phyloP scores from a whole-genome alignment of 2,329 filamentous ascomycete genomes.

The Elsinoe ampelina region DNA sequence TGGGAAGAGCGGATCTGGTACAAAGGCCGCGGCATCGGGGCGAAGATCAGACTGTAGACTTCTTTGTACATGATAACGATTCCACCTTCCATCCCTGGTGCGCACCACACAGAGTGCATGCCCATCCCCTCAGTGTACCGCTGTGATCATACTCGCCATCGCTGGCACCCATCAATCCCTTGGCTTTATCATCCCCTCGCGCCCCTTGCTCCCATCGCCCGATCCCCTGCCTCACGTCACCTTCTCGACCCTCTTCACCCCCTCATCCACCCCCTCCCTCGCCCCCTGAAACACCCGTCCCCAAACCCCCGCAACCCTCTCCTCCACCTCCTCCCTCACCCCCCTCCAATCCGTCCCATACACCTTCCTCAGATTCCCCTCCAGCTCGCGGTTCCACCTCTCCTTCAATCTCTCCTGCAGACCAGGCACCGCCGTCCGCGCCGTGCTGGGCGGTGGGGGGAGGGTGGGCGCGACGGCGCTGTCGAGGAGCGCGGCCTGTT shows the following conservation, averaged over 20 bases:
- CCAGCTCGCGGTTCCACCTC: slow-evolving; percentile 40
- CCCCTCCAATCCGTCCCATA: slow-evolving; percentile 39
- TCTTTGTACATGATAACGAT: not conserved
- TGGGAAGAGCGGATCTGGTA: slow-evolving; percentile 64
- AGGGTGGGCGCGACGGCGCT: slow-evolving; percentile 37
- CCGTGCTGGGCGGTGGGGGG: slow-evolving; percentile 29
- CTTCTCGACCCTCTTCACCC: not conserved
- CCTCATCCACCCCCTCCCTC: slow-evolving; percentile 11
- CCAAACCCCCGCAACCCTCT: slow-evolving; percentile 23
- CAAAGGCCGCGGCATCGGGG: slow-evolving; percentile 37
- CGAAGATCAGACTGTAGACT: slow-evolving; percentile 34
- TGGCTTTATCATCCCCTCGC: too few relatives aligned
- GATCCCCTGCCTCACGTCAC: not conserved
- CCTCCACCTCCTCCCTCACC: slow-evolving; percentile 33
- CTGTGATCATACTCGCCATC: not conserved
- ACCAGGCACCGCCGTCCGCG: slow-evolving; percentile 32
- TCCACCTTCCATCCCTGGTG: not conserved
- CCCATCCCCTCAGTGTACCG: not conserved
- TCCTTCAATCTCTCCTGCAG: slow-evolving; percentile 41
- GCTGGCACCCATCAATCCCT: too few relatives aligned
- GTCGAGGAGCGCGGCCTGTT: slow-evolving; percentile 36
- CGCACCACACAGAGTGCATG: not conserved
- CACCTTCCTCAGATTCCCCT: slow-evolving; percentile 33
- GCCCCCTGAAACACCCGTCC: slow-evolving; percentile 6
- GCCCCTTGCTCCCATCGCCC: not conserved